Conservation (phyloP, 78 protist species). For the Dictyostelium discoideum region DNA sequence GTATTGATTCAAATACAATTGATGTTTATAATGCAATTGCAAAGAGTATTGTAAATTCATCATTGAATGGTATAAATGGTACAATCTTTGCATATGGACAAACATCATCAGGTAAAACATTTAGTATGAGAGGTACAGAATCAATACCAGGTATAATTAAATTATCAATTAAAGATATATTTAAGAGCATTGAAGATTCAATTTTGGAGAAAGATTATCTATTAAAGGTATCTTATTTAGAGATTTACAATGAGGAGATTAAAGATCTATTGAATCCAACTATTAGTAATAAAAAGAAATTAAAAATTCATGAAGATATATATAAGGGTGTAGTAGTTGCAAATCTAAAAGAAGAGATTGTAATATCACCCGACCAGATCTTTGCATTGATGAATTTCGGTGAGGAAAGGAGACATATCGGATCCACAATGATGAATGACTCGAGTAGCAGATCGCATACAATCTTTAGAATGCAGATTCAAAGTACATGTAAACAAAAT, state of each 20-base stretch:
- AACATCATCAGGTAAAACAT: slow-evolving; percentile 91
- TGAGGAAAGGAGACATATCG: slow-evolving; percentile 81
- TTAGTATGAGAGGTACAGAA: slow-evolving; percentile 85
- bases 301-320: slow-evolving; percentile 62
- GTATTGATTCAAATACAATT: slow-evolving; percentile 19
- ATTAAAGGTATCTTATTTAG: slow-evolving; percentile 88
- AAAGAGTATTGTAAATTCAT: slow-evolving; percentile 20
- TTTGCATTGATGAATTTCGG: slow-evolving; percentile 41
- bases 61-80: slow-evolving; percentile 85
- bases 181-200: slow-evolving; percentile 12
- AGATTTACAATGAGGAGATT: slow-evolving; percentile 90
- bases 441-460: slow-evolving; percentile 92
- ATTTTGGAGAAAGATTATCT: slow-evolving; percentile 56
- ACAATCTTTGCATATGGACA: slow-evolving; percentile 76
- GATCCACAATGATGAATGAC: slow-evolving; percentile 91
- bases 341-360: slow-evolving; percentile 83
- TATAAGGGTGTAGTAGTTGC: slow-evolving; percentile 59
- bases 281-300: neutral
- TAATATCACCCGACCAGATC: slow-evolving; percentile 45
- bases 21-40: slow-evolving; percentile 69
- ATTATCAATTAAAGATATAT: slow-evolving; percentile 77
- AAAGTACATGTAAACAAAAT: slow-evolving; percentile 40
- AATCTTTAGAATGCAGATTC: slow-evolving; percentile 88
- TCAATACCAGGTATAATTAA: slow-evolving; percentile 86
- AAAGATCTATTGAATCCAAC: slow-evolving; percentile 76